Base-by-base conservation (phyloP, 805 yeast species). In the Metschnikowia koreensis region DNA sequence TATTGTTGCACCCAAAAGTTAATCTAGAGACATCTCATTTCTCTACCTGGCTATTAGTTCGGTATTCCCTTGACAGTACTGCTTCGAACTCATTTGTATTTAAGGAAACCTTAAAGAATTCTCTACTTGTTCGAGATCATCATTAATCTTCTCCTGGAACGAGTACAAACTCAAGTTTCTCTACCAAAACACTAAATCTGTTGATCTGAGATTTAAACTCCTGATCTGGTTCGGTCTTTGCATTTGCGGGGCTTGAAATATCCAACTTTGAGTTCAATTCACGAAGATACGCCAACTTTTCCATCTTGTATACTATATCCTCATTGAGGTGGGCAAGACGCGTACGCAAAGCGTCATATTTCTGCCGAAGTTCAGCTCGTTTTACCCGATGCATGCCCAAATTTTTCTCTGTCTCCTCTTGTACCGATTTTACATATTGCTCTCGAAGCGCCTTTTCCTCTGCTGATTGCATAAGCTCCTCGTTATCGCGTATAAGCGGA, bases 251-350 rank as follows among this genome's bases (percentile, higher is more conserved):
- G 46, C 57, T 39, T 7, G 44, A 16, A 33, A 43, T 41, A 9
- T 27, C 38, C 40, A 61, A 16, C 31, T 60, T 53, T n/a, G 27
- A 27, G 16, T 41, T 49, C 41, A 66, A 48, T 9, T 34, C 28
- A 27, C 51, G 39, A 34, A 74, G 53, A 44, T 71, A 74, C 39
- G 55, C 59, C 29, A 65, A 49, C 55, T 74, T 74, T 29, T 66
- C 64, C 38, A 53, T 50, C 47, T 69, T 64, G 53, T 70, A 70
- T n/a, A 46, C 47, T 22, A 70, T 39, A 9, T 57, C 50, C 11
- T 56, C 47, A 46, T 66, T 57, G 17, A 66, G 27, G 2, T 50
- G 46, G n/a, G 50, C 17, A 33, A 53, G 47, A 33, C 28, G 48
- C 6, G 16, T n/a, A n/a, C 61, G 44, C 10, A 57, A 40, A n/a